A percentile compares a stretch with the other conserved stretches of the same genome.
Conservation (phyloP, 768 basidiomycete species). For the Mycena sanguinolenta region DNA sequence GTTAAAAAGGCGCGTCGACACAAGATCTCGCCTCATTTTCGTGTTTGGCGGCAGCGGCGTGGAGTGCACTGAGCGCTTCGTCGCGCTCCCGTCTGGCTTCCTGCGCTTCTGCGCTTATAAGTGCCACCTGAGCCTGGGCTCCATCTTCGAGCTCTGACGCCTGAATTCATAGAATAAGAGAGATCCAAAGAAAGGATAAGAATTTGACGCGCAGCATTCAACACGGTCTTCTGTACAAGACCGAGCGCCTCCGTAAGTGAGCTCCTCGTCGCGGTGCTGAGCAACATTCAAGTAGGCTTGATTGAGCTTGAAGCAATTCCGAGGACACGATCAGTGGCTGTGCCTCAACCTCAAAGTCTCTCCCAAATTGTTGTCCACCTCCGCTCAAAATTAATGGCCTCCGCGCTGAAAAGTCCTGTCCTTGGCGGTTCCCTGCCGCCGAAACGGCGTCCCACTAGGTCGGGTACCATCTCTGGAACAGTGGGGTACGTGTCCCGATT, state of each 20-base stretch:
- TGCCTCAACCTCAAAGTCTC: not conserved
- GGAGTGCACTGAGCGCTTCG: slow-evolving; percentile 60
- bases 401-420: no score
- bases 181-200: not conserved
- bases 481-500: not conserved
- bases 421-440: no score
- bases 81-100: slow-evolving; percentile 66
- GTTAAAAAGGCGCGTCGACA: slow-evolving; percentile 1
- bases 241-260: slow-evolving; percentile 30
- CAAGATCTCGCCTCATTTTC: slow-evolving; percentile 41
- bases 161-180: slow-evolving; percentile 46
- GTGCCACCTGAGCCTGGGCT: slow-evolving; percentile 65
- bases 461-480: no score
- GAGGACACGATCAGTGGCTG: not conserved
- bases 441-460: no score
- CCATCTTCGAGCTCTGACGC: slow-evolving; percentile 69
- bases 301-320: no score
- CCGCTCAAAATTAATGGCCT: no score
- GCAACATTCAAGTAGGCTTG: slow-evolving; percentile 25
- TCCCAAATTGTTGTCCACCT: no score
- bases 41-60: slow-evolving; percentile 62
- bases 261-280: slow-evolving; percentile 24
- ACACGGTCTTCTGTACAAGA: slow-evolving; percentile 33
- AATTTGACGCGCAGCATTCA: slow-evolving; percentile 24
- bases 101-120: slow-evolving; percentile 58